Evolutionary conservation across 345 rosid genomes (phyloP).

Genomic region (Eucalyptus erythrocorys): DNA sequence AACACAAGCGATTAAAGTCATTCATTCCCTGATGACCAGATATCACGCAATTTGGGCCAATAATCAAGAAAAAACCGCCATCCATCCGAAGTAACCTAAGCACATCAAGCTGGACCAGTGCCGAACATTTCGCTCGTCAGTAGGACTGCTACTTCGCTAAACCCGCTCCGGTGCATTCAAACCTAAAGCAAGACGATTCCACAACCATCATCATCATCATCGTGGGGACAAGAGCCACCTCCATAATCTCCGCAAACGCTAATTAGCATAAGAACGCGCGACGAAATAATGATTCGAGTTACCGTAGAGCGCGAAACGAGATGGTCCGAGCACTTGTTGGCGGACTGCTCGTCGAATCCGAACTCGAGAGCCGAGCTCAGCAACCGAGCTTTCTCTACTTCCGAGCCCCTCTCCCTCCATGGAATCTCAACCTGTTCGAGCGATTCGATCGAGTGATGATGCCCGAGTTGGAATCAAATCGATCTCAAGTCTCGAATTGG

Average conservation of each 20-base stretch:
- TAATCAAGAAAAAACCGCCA: no score
- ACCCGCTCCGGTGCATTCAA: no score
- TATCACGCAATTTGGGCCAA: no score
- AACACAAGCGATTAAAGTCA: no score
- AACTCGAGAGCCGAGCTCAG: neutral
- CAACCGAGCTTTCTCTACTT: neutral
- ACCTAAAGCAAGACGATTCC: neutral
- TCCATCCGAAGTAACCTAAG: neutral
- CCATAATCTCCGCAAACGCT: neutral
- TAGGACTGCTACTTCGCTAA: neutral
- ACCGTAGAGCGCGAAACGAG: neutral
- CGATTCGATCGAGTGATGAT: neutral
- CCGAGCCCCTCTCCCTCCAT: neutral
- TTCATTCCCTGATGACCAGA: no score
- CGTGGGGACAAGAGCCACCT: neutral
- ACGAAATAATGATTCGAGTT: neutral
- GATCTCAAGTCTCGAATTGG: no score
- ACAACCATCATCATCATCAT: no score
- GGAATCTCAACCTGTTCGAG: neutral
- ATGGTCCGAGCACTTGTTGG: neutral
- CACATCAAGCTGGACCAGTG: neutral
- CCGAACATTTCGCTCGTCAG: neutral
- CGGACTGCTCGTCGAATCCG: neutral
- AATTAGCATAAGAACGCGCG: neutral
- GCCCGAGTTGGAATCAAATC: neutral